Evolutionary conservation across 306 rosid species (phyloP).

Genomic region (Acacia acuminata): DNA sequence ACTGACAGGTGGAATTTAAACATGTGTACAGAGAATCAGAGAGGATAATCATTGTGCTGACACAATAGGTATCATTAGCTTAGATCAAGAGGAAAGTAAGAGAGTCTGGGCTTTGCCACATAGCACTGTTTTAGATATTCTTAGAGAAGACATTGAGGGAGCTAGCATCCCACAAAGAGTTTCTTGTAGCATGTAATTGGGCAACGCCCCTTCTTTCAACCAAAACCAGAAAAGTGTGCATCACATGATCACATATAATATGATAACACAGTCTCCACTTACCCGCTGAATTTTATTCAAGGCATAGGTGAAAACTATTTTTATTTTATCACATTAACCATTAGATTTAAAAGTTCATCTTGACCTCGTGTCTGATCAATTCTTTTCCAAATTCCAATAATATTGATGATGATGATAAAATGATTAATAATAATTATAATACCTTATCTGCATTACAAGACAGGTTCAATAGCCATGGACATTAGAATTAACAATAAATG

Average conservation of each 20-base stretch:
- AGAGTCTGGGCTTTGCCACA: neutral
- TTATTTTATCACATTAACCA: neutral
- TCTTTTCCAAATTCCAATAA: neutral
- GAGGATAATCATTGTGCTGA: neutral
- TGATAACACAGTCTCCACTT: neutral
- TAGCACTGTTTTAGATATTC: neutral
- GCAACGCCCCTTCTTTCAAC: neutral
- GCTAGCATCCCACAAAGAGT: neutral
- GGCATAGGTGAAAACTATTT: neutral
- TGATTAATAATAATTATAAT: neutral
- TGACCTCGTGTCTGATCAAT: neutral
- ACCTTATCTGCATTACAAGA: neutral
- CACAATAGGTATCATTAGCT: neutral
- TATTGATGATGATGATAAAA: neutral
- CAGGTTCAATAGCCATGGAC: neutral
- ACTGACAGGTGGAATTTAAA: neutral
- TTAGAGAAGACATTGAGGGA: neutral
- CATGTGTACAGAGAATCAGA: neutral
- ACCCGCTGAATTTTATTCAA: neutral
- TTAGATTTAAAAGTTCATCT: neutral
- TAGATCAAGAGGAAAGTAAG: neutral
- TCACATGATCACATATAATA: neutral
- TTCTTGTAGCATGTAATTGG: neutral
- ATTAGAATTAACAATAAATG: neutral
- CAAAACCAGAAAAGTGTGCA: neutral